Conservation (phyloP, 805 yeast species). For the Jamesozyma spencerorum region DNA sequence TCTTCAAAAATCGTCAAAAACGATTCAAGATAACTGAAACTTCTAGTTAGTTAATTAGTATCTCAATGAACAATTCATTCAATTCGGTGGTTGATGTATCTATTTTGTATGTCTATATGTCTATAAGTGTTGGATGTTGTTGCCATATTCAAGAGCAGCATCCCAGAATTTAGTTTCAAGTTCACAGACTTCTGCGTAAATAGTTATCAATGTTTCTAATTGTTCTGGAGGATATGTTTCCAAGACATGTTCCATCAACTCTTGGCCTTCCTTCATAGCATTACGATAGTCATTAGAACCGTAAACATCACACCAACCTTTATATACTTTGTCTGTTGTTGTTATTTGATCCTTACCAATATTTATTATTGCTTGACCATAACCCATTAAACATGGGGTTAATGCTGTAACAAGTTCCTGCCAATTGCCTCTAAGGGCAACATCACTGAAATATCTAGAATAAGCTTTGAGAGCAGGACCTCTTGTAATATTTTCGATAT, state of each 20-base stretch:
- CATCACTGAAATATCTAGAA: conserved; percentile 46
- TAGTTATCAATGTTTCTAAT: conserved; percentile 42
- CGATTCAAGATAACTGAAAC: no score
- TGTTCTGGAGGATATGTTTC: conserved; percentile 36
- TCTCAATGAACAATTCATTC: no score
- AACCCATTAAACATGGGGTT: conserved; percentile 71
- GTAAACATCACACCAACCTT: conserved; percentile 57
- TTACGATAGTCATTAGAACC: conserved; percentile 45
- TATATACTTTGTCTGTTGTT: conserved; percentile 22
- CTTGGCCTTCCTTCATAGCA: conserved; percentile 45
- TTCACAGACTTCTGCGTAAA: conserved; percentile 49
- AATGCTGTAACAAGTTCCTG: conserved; percentile 57
- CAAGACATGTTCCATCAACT: conserved; percentile 38
- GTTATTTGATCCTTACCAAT: conserved; percentile 29
- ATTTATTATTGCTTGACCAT: conserved; percentile 44
- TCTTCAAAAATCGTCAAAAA: no score
- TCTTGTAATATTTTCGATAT: conserved; percentile 39
- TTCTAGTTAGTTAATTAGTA: no score
- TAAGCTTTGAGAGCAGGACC: conserved; percentile 53
- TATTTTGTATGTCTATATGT: no score
- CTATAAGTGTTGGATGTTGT: no score
- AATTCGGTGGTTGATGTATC: no score
- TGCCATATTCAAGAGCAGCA: conserved; percentile 35
- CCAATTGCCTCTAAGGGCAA: conserved; percentile 50
- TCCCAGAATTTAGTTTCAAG: conserved; percentile 68